Evolutionary conservation across 495 filamentous ascomycete genomes (phyloP).

Genomic region (Annulohypoxylon nitens): DNA sequence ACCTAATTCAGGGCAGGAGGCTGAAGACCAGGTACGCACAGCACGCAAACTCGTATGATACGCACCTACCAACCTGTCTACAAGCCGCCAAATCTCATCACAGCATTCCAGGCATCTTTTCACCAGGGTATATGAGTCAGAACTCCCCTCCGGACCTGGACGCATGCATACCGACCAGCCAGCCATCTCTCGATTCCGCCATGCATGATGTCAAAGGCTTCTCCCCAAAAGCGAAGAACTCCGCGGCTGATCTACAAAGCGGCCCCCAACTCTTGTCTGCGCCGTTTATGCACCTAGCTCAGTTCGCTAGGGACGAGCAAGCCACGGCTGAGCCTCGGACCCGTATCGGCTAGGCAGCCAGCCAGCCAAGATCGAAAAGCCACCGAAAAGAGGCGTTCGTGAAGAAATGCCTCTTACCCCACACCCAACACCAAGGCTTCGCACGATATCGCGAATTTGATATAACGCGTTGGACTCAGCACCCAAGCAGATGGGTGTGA

Average conservation of each 20-base stretch:
- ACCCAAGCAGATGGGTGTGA: background rate
- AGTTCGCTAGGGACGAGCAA: background rate
- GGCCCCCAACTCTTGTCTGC: conserved; percentile 1
- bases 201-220: conserved; percentile 1
- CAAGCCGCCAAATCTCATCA: background rate
- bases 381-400: background rate
- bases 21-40: background rate
- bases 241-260: background rate
- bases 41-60: background rate
- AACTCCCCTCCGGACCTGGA: background rate
- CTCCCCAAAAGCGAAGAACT: conserved; percentile 6
- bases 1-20: background rate
- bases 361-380: too few species aligned
- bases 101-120: background rate
- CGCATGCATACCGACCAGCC: background rate
- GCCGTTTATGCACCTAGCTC: background rate
- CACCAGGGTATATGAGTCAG: conserved; percentile 9
- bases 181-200: conserved; percentile 1
- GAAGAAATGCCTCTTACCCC: background rate
- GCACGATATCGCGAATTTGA: background rate
- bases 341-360: background rate
- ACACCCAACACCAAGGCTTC: background rate
- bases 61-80: too few species aligned
- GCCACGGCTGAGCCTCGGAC: background rate
- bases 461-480: background rate